These are phyloP conservation scores for Camelina sativa DNA, from an alignment of 345 rosid genomes.

Conservation along the genomic window DNA sequence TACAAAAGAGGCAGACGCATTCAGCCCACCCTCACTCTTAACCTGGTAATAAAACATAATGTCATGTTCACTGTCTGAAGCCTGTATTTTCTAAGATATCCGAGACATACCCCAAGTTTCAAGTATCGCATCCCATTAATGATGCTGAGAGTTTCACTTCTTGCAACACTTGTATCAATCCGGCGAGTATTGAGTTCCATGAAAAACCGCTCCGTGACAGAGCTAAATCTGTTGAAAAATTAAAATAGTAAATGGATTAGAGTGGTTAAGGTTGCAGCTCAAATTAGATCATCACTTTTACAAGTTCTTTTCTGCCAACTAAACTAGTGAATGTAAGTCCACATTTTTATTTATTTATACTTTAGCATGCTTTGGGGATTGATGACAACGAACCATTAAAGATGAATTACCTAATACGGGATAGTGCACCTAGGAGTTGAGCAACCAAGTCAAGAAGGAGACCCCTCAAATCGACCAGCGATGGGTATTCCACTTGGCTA, in stretches of 20 bases:
- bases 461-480: slow-evolving; percentile 95
- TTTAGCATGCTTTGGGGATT: slow-evolving; percentile 13
- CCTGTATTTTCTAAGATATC: slow-evolving; percentile 29
- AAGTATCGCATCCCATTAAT: slow-evolving; percentile 99
- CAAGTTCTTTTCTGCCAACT: slow-evolving; percentile 24
- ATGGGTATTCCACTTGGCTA: slow-evolving; percentile 98
- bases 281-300: slow-evolving; percentile 17
- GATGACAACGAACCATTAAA: slow-evolving; percentile 16
- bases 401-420: slow-evolving; percentile 81
- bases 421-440: slow-evolving; percentile 95
- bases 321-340: slow-evolving; percentile 17
- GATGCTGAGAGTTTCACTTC: slow-evolving; percentile 93
- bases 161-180: slow-evolving; percentile 76
- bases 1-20: slow-evolving; percentile 97
- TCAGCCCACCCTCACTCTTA: slow-evolving; percentile 94
- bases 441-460: slow-evolving; percentile 97
- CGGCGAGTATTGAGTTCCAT: slow-evolving; percentile 94
- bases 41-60: slow-evolving; percentile 59
- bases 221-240: slow-evolving; percentile 75
- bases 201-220: slow-evolving; percentile 94
- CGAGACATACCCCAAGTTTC: slow-evolving; percentile 85
- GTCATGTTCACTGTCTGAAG: slow-evolving; percentile 41
- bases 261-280: slow-evolving; percentile 23
- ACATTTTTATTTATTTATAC: slow-evolving; percentile 7
- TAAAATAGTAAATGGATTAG: slow-evolving; percentile 30